These are phyloP conservation scores for Candida coleopterorum DNA, from an alignment of 805 yeast genomes.

Conservation along the genomic window DNA sequence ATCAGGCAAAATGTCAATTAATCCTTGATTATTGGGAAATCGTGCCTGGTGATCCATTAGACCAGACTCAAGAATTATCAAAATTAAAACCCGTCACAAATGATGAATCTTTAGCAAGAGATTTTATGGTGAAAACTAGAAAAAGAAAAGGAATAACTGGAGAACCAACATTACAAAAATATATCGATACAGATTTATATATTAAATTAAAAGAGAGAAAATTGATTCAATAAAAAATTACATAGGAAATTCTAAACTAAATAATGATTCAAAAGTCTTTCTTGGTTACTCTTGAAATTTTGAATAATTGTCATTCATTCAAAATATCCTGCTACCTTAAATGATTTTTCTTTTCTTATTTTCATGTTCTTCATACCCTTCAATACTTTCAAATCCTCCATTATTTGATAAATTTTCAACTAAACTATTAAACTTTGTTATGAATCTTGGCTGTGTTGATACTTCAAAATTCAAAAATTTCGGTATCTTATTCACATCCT, in stretches of 20 bases:
- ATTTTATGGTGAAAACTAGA: constrained; percentile 84
- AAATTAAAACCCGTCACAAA: constrained; percentile 69
- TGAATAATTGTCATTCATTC: not conserved
- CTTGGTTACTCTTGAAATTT: not conserved
- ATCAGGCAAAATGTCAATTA: constrained; percentile 67
- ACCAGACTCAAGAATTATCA: constrained; percentile 56
- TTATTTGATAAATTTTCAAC: constrained; percentile 6
- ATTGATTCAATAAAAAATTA: constrained; percentile 15
- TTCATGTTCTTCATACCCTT: not conserved
- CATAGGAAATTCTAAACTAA: constrained; percentile 4
- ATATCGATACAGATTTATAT: constrained; percentile 59
- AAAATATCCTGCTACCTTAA: too few relatives aligned
- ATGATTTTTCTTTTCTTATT: constrained; percentile 7
- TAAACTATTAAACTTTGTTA: constrained; percentile 21
- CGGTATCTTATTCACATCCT: constrained; percentile 7
- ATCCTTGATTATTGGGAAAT: constrained; percentile 67
- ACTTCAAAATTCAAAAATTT: constrained; percentile 17
- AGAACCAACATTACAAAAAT: constrained; percentile 63
- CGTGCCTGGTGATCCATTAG: constrained; percentile 92
- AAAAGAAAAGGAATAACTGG: constrained; percentile 79
- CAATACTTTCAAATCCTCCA: constrained; percentile 6
- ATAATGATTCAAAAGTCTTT: constrained; percentile 1
- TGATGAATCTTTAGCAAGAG: constrained; percentile 70
- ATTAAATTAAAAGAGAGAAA: constrained; percentile 51
- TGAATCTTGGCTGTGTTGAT: constrained; percentile 21